Base-by-base conservation (phyloP, 1,284 basidiomycete genomes). In the Sporisorium graminicola region DNA sequence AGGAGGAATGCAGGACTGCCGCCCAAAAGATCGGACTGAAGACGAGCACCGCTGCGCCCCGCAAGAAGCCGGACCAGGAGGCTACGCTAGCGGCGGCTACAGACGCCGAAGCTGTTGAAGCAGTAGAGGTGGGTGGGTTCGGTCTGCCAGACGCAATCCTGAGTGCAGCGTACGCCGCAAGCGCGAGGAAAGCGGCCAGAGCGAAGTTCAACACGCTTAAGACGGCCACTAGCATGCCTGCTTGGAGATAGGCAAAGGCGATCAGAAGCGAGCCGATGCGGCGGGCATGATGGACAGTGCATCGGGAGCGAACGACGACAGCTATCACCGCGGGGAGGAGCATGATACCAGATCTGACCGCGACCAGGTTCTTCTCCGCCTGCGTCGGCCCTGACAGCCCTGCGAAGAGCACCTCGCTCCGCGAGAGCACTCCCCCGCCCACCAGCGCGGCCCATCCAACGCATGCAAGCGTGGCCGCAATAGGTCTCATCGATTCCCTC, bases 121-220 rank as follows among this genome's bases (percentile, higher is more conserved):
- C 33, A 5, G 5, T 37, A 20, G 43, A 5, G 1, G 27, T 12
- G 6, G 35, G 31, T 16, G 46, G n/a, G 12, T 29, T 24, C 0
- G 53, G 52, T n/a, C 31, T 51, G 14, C 46, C 43, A 3, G 58
- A 61, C 6, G 62, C 62, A 18, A 69, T 47, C 12, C 58, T 42
- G 5, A 74, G 56, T 2, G 62, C 52, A 20, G 54, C 27, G 20
- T 58, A 74, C 18, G 58, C 37, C 14, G 62, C 40, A 13, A 74
- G 51, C 1, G 55, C 66, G 13, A 74, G 63, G 8, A 54, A 16
- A 2, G 77, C 69, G 5, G 82, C 82, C 22, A 80, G 69, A 9
- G 74, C 62, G 33, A 81, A 80, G 49, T 84, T 84, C 47, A 80
- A 66, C 16, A 81, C 65, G 50, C 76, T 79, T 22, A 82, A 53